These are phyloP conservation scores for Eutrema salsugineum DNA, from an alignment of 441 rosid genomes.

Conservation along the genomic window DNA sequence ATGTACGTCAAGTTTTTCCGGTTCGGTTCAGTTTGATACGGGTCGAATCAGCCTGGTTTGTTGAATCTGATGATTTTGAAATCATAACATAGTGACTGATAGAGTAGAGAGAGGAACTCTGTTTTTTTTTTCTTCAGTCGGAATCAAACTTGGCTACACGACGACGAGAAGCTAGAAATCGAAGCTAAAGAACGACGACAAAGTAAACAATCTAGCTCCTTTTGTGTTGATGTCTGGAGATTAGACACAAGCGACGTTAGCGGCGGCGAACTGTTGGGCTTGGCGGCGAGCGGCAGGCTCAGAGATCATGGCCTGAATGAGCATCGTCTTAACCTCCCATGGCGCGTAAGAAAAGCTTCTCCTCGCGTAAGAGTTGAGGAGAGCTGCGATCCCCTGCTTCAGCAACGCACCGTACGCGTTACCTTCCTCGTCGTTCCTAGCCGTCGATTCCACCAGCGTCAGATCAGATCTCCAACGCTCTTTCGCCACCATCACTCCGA, in stretches of 20 bases:
- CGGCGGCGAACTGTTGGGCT: conserved; percentile 47
- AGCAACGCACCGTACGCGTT: conserved; percentile 52
- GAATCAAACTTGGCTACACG: background rate
- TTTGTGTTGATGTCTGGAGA: background rate
- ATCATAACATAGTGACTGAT: background rate
- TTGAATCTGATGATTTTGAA: background rate
- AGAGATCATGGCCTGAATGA: conserved; percentile 65
- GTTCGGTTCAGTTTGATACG: too few relatives aligned
- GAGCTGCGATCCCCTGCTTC: conserved; percentile 75
- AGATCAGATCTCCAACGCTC: conserved; percentile 78
- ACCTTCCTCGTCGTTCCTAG: conserved; percentile 47
- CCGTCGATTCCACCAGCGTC: conserved; percentile 66
- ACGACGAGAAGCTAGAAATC: conserved; percentile 8
- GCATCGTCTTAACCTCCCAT: conserved; percentile 84
- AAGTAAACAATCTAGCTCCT: background rate
- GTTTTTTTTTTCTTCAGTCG: too few relatives aligned
- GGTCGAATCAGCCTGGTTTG: too few relatives aligned
- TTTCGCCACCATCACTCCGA: conserved; percentile 55
- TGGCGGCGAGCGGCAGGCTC: conserved; percentile 54
- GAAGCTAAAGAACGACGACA: conserved; percentile 12
- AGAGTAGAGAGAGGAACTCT: background rate
- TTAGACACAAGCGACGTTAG: conserved; percentile 62
- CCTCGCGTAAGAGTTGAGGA: conserved; percentile 81
- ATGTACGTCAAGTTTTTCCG: too few relatives aligned
- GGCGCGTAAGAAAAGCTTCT: conserved; percentile 48